Percentiles rank a stretch among this genome's conserved stretches.
These are phyloP conservation scores for Zopfochytrium polystomum DNA, from an alignment of 371 early-diverging fungal genomes.

Conservation along the genomic window DNA sequence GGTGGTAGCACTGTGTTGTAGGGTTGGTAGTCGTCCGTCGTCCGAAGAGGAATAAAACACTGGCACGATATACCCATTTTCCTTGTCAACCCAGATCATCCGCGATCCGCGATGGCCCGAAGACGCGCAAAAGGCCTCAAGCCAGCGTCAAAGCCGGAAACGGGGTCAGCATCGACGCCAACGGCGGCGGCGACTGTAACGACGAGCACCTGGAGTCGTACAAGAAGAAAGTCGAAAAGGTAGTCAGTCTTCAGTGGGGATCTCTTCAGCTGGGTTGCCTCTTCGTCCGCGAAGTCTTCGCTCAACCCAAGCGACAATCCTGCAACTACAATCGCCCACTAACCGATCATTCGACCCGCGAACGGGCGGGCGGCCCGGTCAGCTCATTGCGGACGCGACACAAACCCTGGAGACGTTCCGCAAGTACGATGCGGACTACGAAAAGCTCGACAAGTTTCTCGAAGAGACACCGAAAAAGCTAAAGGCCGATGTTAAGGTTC, in stretches of 20 bases:
- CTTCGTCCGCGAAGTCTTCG: background rate
- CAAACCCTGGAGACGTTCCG: slow-evolving; percentile 12
- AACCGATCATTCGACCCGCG: background rate
- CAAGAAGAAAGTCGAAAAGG: slow-evolving; percentile 17
- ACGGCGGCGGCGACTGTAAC: slow-evolving; percentile 1
- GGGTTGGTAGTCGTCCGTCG: too few relatives aligned
- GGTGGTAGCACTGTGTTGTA: too few relatives aligned
- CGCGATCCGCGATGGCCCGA: background rate
- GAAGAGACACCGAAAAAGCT: slow-evolving; percentile 9
- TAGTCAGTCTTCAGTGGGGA: background rate
- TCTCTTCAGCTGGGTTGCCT: too few relatives aligned
- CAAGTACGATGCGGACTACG: slow-evolving; percentile 30
- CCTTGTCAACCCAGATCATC: too few relatives aligned
- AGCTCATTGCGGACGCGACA: slow-evolving; percentile 15
- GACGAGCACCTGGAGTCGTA: slow-evolving; percentile 8
- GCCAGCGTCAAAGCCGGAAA: background rate
- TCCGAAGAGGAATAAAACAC: too few relatives aligned
- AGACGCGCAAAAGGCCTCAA: background rate
- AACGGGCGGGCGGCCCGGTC: background rate
- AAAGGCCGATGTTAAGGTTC: slow-evolving; percentile 1
- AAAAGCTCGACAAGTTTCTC: slow-evolving; percentile 23
- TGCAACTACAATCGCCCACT: background rate
- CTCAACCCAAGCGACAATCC: background rate
- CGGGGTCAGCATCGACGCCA: background rate
- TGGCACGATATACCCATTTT: too few relatives aligned